phyloP scores from a whole-genome alignment of 1,139 yeast species.

The Hyphopichia wangnamkhiaoensis region DNA sequence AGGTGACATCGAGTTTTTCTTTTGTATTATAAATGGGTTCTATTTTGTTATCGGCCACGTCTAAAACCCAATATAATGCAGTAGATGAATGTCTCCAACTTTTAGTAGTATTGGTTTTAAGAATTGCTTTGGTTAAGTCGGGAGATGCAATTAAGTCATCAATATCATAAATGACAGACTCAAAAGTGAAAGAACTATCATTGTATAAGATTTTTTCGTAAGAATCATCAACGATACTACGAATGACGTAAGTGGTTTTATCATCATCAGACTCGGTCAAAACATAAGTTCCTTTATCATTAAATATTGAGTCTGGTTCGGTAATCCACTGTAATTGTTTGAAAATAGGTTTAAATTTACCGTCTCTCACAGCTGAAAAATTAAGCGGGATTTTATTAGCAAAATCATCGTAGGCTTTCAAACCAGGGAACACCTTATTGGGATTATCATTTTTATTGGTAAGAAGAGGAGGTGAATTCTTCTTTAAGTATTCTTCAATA shows the following conservation, averaged over 20 bases:
- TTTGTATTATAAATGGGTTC: constrained; percentile 25
- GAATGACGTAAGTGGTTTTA: constrained; percentile 39
- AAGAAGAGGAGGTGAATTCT: constrained; percentile 11
- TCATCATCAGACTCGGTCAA: constrained; percentile 30
- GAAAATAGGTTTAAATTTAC: constrained; percentile 49
- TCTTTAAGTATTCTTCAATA: constrained; percentile 9
- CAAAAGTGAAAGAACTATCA: constrained; percentile 45
- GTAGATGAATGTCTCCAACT: constrained; percentile 79
- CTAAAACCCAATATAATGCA: constrained; percentile 62
- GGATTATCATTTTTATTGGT: background rate
- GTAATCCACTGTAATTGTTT: constrained; percentile 69
- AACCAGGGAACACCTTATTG: constrained; percentile 7
- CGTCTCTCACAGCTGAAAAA: constrained; percentile 43
- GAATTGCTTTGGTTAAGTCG: constrained; percentile 55
- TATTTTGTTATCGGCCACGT: constrained; percentile 25
- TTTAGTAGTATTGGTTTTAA: constrained; percentile 52
- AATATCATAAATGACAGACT: constrained; percentile 44
- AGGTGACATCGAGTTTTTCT: constrained; percentile 51
- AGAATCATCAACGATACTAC: constrained; percentile 50
- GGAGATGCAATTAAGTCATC: constrained; percentile 64
- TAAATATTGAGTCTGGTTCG: constrained; percentile 41
- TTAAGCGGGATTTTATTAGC: constrained; percentile 28
- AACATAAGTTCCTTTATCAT: constrained; percentile 60
- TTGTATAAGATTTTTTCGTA: constrained; percentile 50
- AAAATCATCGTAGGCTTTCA: constrained; percentile 8